Base-by-base conservation (phyloP, 305 asterid genomes). In the Ruellia speciosa region DNA sequence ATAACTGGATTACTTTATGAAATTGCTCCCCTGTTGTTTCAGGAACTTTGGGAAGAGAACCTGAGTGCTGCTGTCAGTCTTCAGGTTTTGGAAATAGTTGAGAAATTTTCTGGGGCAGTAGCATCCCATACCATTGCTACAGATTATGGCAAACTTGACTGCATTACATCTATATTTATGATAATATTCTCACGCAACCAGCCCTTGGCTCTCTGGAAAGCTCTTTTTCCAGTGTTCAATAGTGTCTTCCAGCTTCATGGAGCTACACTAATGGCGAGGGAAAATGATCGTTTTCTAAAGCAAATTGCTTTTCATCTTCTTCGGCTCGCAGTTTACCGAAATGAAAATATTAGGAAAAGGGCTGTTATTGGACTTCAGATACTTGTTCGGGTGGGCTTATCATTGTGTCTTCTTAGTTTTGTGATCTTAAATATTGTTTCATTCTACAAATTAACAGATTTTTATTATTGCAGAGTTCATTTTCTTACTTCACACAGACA, bases 1-100 rank as follows among this genome's bases (percentile, higher is more conserved):
- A 58, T 65, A 9, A 24, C 31, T 24, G 31, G 31, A 24, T 4
- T 1, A 24, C 50, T 45, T 71, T 45, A 11, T 56, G 35, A 59
- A 47, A 59, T 59, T 71, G 54, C 66, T 37, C 66, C 52, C 53
- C 45, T 54, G 35, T 49, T 66, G 56, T 69, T 69, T 75, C 81
- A 92, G 99, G 97, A 92, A 74, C 96, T 92, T 64, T 92, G 99
- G 99, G 99, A 92, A 74, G 99, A 92, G 74, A 92, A 89, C 80
- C 78, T 92, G 69, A 86, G 88, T 76, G 88, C 97, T 69, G 96
- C 97, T 69, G 84, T 88, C 69, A 84, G 94, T 78, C 95, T 92
- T 59, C 95, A 92, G 72, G 94, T 86, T 66, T 71, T 92, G 71
- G 99, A 88, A 82, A 81, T 88, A 62, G 77, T 80, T 64, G 77